Percentiles rank a stretch among this genome's conserved stretches.
phyloP scores from a whole-genome alignment of 1,284 basidiomycete genomes.

The Ceratobasidium papillatum region DNA sequence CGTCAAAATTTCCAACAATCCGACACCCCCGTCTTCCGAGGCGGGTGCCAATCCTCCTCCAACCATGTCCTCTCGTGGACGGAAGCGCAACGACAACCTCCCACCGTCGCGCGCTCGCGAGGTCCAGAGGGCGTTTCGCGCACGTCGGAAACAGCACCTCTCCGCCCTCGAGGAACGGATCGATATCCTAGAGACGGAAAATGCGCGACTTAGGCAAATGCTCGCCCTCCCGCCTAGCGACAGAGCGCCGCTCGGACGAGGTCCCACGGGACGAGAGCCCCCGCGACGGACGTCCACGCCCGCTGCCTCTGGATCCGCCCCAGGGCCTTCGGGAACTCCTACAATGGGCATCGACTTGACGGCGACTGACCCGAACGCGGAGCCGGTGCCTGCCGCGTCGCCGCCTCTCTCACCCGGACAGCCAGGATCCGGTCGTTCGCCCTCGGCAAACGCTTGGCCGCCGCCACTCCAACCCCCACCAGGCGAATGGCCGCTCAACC shows the following conservation, averaged over 20 bases:
- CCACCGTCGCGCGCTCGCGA: conserved; percentile 91
- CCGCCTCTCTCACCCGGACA: conserved; percentile 33
- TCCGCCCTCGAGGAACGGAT: conserved; percentile 86
- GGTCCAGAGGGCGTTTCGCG: conserved; percentile 91
- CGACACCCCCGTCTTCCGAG: conserved; percentile 38
- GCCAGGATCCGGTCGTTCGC: conserved; percentile 25
- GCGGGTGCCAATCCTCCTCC: conserved; percentile 39
- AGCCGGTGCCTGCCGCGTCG: conserved; percentile 4
- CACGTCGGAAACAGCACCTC: conserved; percentile 87
- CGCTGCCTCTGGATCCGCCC: background rate
- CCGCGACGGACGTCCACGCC: conserved; percentile 5
- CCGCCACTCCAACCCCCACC: conserved; percentile 28
- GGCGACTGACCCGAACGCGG: background rate
- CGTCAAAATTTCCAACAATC: conserved; percentile 41
- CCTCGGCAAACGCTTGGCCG: conserved; percentile 21
- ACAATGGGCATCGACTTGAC: conserved; percentile 22
- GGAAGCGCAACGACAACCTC: conserved; percentile 90
- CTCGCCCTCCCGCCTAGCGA: conserved; percentile 79
- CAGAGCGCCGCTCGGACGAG: conserved; percentile 75
- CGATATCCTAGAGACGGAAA: conserved; percentile 84
- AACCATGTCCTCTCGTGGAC: conserved; percentile 63
- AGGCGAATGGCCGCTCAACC: conserved; percentile 31
- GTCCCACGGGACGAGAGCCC: conserved; percentile 77
- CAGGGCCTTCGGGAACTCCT: conserved; percentile 8
- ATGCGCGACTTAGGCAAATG: conserved; percentile 75